phyloP scores from a whole-genome alignment of 2,329 filamentous ascomycete genomes.

The Golovinomyces cichoracearum region DNA sequence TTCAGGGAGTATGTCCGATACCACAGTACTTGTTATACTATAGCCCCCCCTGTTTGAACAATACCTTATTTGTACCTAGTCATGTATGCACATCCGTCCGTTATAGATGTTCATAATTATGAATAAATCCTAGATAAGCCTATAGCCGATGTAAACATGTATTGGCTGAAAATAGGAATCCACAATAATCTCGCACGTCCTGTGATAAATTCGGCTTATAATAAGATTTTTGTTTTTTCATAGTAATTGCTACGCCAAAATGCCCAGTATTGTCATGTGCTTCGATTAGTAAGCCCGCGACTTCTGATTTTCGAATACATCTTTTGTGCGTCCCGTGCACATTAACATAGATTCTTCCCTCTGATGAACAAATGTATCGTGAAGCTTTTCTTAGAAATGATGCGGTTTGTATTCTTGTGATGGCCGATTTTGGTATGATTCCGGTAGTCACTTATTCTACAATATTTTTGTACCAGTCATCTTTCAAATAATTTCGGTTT shows the following conservation, averaged over 20 bases:
- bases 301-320: not conserved
- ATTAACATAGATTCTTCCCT: not conserved
- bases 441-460: not conserved
- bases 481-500: not conserved
- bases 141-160: no score
- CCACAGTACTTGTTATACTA: no score
- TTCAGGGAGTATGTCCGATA: no score
- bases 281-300: not conserved
- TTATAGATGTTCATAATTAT: no score
- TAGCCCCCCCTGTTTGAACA: no score
- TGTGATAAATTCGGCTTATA: not conserved
- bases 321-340: not conserved
- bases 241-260: not conserved
- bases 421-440: not conserved
- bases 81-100: no score
- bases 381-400: not conserved
- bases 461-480: not conserved
- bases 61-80: no score
- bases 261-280: not conserved
- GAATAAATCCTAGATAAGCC: no score
- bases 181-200: not conserved
- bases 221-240: not conserved
- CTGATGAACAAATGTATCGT: not conserved
- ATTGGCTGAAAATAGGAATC: no score
- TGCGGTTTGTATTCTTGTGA: not conserved